Evolutionary conservation across 768 basidiomycete genomes (phyloP).

Genomic region (Nevesoporus exiguus): DNA sequence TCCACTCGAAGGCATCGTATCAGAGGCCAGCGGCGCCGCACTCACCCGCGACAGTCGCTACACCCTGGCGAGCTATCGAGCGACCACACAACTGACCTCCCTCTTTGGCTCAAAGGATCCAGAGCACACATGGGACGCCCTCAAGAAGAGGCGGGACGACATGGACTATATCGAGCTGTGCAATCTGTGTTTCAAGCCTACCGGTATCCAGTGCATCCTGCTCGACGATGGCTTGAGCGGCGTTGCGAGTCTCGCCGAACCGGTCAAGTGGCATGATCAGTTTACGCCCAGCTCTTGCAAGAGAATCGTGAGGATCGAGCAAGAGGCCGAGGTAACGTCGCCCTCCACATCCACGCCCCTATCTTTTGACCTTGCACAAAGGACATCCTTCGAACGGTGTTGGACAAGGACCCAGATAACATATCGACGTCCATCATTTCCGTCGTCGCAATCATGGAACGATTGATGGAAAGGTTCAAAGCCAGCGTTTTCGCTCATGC

Average conservation of each 20-base stretch:
- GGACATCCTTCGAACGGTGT: constrained; percentile 22
- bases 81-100: constrained; percentile 50
- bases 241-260: constrained; percentile 44
- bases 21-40: constrained; percentile 58
- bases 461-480: constrained; percentile 37
- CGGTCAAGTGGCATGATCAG: constrained; percentile 58
- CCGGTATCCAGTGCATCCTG: constrained; percentile 64
- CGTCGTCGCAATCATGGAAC: constrained; percentile 9
- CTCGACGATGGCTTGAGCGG: constrained; percentile 71
- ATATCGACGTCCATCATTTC: constrained; percentile 17
- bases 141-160: constrained; percentile 45
- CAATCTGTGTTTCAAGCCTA: constrained; percentile 46
- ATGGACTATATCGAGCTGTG: constrained; percentile 59
- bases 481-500: constrained; percentile 38
- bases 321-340: constrained; percentile 59
- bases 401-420: constrained; percentile 3
- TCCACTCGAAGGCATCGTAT: constrained; percentile 61
- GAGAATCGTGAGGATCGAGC: constrained; percentile 67
- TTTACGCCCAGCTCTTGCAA: constrained; percentile 52
- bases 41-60: constrained; percentile 47
- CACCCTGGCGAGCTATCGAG: constrained; percentile 59
- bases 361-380: constrained; percentile 5
- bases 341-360: neutral
- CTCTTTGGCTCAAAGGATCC: constrained; percentile 42
- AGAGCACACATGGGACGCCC: constrained; percentile 51